A percentile compares a stretch with the other conserved stretches of the same genome.
Conservation (phyloP, 2,329 filamentous ascomycete genomes). For the Penicillium hesseltinei region DNA sequence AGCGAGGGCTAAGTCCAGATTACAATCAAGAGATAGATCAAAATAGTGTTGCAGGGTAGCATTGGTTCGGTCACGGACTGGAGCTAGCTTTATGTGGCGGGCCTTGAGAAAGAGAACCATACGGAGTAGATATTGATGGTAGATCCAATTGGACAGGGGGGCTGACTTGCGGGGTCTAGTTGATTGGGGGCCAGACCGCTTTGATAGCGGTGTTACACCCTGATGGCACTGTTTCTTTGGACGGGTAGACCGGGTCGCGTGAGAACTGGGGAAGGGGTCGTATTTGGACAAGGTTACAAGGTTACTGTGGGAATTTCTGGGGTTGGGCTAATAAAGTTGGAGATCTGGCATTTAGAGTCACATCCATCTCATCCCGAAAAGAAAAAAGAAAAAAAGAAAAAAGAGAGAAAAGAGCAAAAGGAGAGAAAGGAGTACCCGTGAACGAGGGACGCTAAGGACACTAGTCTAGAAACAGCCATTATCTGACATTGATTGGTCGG, state of each 20-base stretch:
- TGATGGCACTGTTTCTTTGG: conserved; percentile 12
- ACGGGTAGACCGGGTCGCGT: neutral
- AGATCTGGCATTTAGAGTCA: neutral
- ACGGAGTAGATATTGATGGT: neutral
- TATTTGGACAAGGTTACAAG: neutral
- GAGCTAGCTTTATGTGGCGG: neutral
- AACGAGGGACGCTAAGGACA: neutral
- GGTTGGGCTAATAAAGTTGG: neutral
- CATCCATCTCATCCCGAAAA: neutral
- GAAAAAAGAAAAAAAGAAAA: neutral
- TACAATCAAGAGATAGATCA: neutral
- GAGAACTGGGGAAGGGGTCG: neutral
- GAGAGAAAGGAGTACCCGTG: neutral
- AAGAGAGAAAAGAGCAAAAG: too few relatives aligned
- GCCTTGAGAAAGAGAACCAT: neutral
- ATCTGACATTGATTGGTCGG: neutral
- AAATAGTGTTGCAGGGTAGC: conserved; percentile 4
- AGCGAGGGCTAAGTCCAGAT: neutral
- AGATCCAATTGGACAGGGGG: neutral
- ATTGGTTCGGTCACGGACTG: conserved; percentile 1
- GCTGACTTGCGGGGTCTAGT: neutral
- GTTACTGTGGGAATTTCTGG: neutral
- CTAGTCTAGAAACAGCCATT: neutral
- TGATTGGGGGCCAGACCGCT: conserved; percentile 5
- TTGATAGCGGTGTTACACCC: conserved; percentile 25